Percentiles rank a stretch among this genome's conserved stretches.
Evolutionary conservation across 2,329 filamentous ascomycete species (phyloP).

Genomic region (Botryotinia convoluta): DNA sequence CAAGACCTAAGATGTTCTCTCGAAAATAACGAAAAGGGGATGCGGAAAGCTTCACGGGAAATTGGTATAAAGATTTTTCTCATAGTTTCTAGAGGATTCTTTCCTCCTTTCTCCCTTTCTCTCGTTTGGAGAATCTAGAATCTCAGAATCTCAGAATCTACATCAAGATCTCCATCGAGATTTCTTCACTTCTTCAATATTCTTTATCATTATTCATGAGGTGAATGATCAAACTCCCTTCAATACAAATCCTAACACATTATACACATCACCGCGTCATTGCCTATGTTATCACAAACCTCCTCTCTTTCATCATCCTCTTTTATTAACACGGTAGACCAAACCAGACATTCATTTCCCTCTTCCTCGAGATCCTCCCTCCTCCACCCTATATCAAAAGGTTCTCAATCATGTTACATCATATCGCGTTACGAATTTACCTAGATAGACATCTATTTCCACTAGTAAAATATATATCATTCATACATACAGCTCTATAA

Average conservation of each 20-base stretch:
- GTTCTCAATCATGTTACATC: not conserved
- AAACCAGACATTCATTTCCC: not conserved
- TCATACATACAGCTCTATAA: not conserved
- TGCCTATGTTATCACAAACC: not conserved
- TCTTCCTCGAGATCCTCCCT: not conserved
- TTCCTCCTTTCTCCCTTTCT: not conserved
- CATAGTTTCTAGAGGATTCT: not conserved
- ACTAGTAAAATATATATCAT: not conserved
- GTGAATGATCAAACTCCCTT: not conserved
- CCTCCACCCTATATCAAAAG: not conserved
- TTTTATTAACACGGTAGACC: fast-evolving
- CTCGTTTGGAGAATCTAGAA: not conserved
- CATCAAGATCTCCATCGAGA: not conserved
- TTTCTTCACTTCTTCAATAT: not conserved
- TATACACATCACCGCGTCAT: not conserved
- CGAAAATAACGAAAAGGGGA: not conserved
- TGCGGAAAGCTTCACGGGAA: not conserved
- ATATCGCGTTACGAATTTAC: not conserved
- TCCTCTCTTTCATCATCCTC: not conserved
- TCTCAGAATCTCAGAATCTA: not conserved
- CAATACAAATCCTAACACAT: not conserved
- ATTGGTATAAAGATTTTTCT: fast-evolving
- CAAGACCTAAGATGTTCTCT: not conserved
- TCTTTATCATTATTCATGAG: not conserved
- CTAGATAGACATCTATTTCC: not conserved